Conservation (phyloP, 768 basidiomycete genomes). For the Tulasnella sp. region DNA sequence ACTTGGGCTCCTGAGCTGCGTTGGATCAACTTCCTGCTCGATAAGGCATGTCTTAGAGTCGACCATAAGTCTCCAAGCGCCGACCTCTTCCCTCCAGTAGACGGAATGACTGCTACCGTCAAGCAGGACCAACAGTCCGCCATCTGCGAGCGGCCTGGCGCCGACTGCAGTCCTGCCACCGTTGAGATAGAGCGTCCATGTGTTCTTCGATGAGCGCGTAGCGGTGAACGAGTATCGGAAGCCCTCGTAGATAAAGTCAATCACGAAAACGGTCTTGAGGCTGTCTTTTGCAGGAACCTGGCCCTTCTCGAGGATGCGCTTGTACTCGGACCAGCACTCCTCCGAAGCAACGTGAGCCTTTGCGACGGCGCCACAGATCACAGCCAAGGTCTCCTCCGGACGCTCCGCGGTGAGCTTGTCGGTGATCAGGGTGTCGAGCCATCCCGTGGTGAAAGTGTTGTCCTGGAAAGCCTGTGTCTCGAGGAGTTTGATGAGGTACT, state of each 20-base stretch:
- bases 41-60: slow-evolving; percentile 97
- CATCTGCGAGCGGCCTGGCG: slow-evolving; percentile 85
- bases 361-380: slow-evolving; percentile 90
- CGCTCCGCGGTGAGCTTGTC: slow-evolving; percentile 95
- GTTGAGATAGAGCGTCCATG: slow-evolving; percentile 93
- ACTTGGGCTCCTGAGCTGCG: slow-evolving; percentile 88
- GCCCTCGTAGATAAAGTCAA: slow-evolving; percentile 97
- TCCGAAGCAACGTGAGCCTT: slow-evolving; percentile 89
- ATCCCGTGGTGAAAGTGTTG: slow-evolving; percentile 96
- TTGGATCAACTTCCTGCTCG: slow-evolving; percentile 99
- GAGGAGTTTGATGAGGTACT: slow-evolving; percentile 95
- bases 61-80: slow-evolving; percentile 81
- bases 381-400: slow-evolving; percentile 83
- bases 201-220: slow-evolving; percentile 74
- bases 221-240: slow-evolving; percentile 91
- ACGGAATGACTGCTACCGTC: slow-evolving; percentile 94
- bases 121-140: slow-evolving; percentile 81
- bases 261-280: slow-evolving; percentile 89
- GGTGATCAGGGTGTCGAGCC: slow-evolving; percentile 95
- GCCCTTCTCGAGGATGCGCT: slow-evolving; percentile 91
- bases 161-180: slow-evolving; percentile 89
- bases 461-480: slow-evolving; percentile 94
- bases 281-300: slow-evolving; percentile 93
- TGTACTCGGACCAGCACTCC: slow-evolving; percentile 86
- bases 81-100: slow-evolving; percentile 98